A percentile compares a stretch with the other conserved stretches of the same genome.
phyloP scores from a whole-genome alignment of 2,329 filamentous ascomycete genomes.

The Beauveria sp. region DNA sequence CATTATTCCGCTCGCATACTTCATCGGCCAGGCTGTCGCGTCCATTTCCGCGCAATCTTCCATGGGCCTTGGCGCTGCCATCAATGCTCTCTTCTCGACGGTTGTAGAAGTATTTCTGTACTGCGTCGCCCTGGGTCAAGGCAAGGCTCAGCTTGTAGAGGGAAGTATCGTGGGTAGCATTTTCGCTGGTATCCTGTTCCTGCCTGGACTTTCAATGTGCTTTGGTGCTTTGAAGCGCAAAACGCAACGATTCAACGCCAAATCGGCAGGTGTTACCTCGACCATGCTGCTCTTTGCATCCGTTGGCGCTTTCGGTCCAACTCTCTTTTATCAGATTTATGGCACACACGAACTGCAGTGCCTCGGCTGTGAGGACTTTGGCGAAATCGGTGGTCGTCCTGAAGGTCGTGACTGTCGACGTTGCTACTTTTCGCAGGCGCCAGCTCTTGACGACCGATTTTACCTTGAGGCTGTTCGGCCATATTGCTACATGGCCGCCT shows the following conservation, averaged over 20 bases:
- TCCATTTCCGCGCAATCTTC: conserved; percentile 98
- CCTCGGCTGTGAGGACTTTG: conserved; percentile 49
- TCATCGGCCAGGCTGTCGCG: conserved; percentile 95
- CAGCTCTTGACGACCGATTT: conserved; percentile 78
- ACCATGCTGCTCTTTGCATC: conserved; percentile 97
- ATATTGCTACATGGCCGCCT: conserved; percentile 83
- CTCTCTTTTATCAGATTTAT: conserved; percentile 97
- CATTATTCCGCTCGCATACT: conserved; percentile 94
- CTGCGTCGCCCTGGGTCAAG: conserved; percentile 85
- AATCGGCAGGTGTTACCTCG: conserved; percentile 90
- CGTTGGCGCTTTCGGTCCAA: conserved; percentile 91
- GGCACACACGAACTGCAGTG: conserved; percentile 95
- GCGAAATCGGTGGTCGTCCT: conserved; percentile 27
- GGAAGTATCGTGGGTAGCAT: conserved; percentile 97
- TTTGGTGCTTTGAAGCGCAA: conserved; percentile 97
- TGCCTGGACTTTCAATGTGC: conserved; percentile 96
- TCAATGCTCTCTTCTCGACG: conserved; percentile 98
- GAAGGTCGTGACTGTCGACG: conserved; percentile 71
- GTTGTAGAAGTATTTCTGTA: conserved; percentile 97
- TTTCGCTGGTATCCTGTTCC: conserved; percentile 89
- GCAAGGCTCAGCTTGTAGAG: conserved; percentile 88
- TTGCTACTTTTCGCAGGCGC: conserved; percentile 87
- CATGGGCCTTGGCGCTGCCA: conserved; percentile 93
- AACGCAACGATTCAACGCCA: conserved; percentile 96
- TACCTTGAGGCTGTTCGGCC: conserved; percentile 86